These are phyloP conservation scores for Exserohilum turcica DNA, from an alignment of 2,329 filamentous ascomycete genomes.

Conservation along the genomic window DNA sequence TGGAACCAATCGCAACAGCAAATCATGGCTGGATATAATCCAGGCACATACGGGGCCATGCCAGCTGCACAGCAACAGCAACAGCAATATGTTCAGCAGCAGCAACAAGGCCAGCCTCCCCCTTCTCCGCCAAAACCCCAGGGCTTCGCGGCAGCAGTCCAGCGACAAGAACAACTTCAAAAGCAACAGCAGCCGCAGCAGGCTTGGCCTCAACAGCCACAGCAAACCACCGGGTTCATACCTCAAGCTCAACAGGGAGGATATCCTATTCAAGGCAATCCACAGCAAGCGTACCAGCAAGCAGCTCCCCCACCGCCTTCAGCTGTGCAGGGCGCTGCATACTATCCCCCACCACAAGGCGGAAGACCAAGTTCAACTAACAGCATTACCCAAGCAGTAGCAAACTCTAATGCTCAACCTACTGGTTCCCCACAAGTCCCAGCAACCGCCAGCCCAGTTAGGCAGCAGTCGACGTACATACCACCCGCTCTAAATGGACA, in stretches of 20 bases:
- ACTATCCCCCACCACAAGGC: conserved; percentile 37
- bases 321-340: conserved; percentile 37
- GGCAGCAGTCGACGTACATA: conserved; percentile 41
- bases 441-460: conserved; percentile 38
- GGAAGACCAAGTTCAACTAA: conserved; percentile 38
- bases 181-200: conserved; percentile 18
- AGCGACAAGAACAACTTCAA: conserved; percentile 21
- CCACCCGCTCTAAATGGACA: conserved; percentile 42
- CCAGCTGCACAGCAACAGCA: conserved; percentile 24
- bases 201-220: conserved; percentile 27
- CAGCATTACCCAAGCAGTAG: conserved; percentile 28
- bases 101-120: conserved; percentile 39
- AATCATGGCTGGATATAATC: conserved; percentile 35
- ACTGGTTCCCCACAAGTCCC: conserved; percentile 20
- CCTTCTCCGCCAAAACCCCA: conserved; percentile 46
- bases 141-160: conserved; percentile 37
- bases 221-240: conserved; percentile 25
- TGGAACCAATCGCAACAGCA: conserved; percentile 36
- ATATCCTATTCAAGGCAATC: conserved; percentile 24
- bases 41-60: conserved; percentile 43
- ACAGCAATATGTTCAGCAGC: conserved; percentile 28
- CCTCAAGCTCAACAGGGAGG: conserved; percentile 35
- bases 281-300: conserved; percentile 36
- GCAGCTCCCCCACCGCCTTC: conserved; percentile 38
- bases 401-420: conserved; percentile 21